A percentile compares a stretch with the other conserved stretches of the same genome.
Conservation (phyloP, 148 eudicot genomes). For the Silene conica region DNA sequence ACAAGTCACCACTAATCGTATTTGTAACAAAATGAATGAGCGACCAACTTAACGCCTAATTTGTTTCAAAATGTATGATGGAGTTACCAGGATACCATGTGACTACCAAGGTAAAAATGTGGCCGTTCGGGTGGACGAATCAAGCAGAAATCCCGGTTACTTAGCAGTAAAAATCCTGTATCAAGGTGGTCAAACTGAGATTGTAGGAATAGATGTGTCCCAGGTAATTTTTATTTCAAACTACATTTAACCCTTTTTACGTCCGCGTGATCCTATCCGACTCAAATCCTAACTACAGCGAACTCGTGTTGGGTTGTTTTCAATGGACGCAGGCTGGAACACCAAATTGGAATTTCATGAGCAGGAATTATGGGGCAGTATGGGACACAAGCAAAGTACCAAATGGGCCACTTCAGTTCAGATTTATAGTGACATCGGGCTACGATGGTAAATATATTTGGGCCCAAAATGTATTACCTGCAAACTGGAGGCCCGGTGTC, state of each 20-base stretch:
- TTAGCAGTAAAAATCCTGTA: conserved; percentile 64
- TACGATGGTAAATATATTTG: conserved; percentile 58
- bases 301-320: not conserved
- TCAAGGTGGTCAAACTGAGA: conserved; percentile 95
- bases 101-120: conserved; percentile 55
- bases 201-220: conserved; percentile 59
- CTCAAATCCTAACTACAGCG: too few species aligned
- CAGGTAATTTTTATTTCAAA: conserved; percentile 33
- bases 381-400: conserved; percentile 70
- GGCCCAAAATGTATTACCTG: conserved; percentile 61
- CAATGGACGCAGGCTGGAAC: conserved; percentile 57
- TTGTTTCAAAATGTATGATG: too few species aligned
- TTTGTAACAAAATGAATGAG: not conserved
- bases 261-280: too few species aligned
- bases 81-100: conserved; percentile 61
- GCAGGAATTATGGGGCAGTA: conserved; percentile 59
- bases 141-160: conserved; percentile 56
- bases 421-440: conserved; percentile 59
- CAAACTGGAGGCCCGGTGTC: conserved; percentile 49
- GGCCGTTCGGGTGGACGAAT: conserved; percentile 68
- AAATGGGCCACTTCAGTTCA: conserved; percentile 54
- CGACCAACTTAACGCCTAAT: not conserved
- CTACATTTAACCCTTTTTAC: too few species aligned
- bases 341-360: conserved; percentile 51
- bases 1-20: too few species aligned